phyloP scores from a whole-genome alignment of 345 rosid species.

The Acer yangbiense region DNA sequence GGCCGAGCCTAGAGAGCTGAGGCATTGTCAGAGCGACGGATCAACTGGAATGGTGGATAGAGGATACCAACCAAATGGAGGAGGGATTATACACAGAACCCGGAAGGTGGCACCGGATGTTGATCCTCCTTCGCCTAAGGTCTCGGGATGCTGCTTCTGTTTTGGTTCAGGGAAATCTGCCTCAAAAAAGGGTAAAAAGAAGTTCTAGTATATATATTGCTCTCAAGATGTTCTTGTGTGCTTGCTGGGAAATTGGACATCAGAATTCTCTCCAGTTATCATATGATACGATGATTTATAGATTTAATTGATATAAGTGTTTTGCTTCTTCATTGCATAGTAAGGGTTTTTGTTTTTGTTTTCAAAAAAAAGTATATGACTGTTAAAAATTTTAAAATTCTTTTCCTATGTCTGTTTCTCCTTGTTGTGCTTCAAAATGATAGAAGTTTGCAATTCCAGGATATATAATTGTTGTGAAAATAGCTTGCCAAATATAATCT shows the following conservation, averaged over 20 bases:
- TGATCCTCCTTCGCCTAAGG: slow-evolving; percentile 17
- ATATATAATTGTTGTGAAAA: neutral
- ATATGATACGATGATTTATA: neutral
- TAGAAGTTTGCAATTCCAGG: neutral
- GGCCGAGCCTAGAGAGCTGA: neutral
- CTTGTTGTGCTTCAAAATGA: neutral
- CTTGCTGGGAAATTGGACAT: neutral
- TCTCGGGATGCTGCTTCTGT: slow-evolving; percentile 11
- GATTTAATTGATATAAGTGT: neutral
- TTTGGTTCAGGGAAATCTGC: slow-evolving; percentile 3
- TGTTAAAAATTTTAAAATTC: no score
- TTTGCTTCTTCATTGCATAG: no score
- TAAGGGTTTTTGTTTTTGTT: no score
- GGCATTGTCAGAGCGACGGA: slow-evolving; percentile 14
- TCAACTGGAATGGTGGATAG: neutral
- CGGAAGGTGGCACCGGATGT: slow-evolving; percentile 1
- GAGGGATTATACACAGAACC: neutral
- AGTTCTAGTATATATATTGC: neutral
- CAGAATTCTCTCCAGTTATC: neutral
- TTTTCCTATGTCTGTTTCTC: neutral
- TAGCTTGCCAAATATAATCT: no score
- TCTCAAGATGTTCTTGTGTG: neutral
- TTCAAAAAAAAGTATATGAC: no score
- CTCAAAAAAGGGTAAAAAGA: neutral
- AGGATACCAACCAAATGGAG: neutral